Evolutionary conservation across 176 grass and related monocot genomes (phyloP).

Genomic region (Metroxylon sagu): DNA sequence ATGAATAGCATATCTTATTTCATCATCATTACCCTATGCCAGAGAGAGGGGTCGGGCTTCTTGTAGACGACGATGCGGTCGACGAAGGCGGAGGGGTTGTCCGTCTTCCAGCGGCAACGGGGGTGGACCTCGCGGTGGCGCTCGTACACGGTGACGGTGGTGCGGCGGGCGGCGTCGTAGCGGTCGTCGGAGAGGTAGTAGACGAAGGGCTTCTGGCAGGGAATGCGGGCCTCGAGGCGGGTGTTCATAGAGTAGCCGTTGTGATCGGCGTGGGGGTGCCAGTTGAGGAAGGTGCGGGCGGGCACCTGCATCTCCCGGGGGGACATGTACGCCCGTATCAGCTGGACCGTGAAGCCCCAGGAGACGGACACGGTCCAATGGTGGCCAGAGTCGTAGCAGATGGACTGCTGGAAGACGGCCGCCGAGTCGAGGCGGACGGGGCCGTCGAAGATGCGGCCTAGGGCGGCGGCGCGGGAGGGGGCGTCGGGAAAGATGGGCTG

Average conservation of each 20-base stretch:
- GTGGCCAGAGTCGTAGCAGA: constrained; percentile 22
- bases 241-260: constrained; percentile 36
- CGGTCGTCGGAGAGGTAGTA: constrained; percentile 17
- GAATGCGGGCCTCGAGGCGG: neutral
- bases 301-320: constrained; percentile 30
- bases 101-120: constrained; percentile 58
- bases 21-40: constrained; percentile 46
- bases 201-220: constrained; percentile 17
- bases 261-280: constrained; percentile 17
- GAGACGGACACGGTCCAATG: constrained; percentile 24
- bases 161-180: constrained; percentile 8
- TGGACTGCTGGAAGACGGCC: constrained; percentile 26
- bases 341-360: constrained; percentile 30
- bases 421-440: constrained; percentile 19
- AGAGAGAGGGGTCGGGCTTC: constrained; percentile 77
- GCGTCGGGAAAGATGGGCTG: constrained; percentile 18
- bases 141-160: constrained; percentile 24
- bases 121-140: constrained; percentile 40
- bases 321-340: constrained; percentile 4
- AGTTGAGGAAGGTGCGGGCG: constrained; percentile 30
- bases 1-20: neutral
- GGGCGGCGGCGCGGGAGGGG: constrained; percentile 7
- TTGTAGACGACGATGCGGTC: constrained; percentile 73
- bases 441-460: constrained; percentile 22
- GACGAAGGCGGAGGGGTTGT: constrained; percentile 45